Percentiles rank a stretch among this genome's conserved stretches.
phyloP scores from a whole-genome alignment of 2,329 filamentous ascomycete genomes.

The Lasiodiplodia theobromae region DNA sequence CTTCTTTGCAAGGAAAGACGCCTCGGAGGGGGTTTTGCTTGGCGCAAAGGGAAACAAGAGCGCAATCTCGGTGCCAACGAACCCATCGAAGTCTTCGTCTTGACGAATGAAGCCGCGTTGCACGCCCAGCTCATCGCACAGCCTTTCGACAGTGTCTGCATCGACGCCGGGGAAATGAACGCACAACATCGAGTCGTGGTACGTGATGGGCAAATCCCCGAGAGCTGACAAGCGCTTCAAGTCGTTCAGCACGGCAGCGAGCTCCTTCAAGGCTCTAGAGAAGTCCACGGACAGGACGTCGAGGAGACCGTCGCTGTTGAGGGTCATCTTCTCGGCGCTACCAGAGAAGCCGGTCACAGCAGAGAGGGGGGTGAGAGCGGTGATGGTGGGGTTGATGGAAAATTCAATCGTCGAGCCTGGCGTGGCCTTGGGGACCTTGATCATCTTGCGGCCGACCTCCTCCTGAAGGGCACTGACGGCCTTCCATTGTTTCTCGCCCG shows the following conservation, averaged over 20 bases:
- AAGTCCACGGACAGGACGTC: constrained; percentile 89
- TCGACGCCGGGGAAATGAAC: constrained; percentile 94
- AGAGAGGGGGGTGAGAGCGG: constrained; percentile 78
- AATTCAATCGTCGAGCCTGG: constrained; percentile 91
- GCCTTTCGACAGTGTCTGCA: constrained; percentile 76
- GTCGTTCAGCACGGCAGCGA: constrained; percentile 80
- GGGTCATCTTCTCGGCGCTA: constrained; percentile 58
- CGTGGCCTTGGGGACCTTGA: constrained; percentile 60
- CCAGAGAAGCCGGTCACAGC: constrained; percentile 61
- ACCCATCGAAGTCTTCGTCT: constrained; percentile 76
- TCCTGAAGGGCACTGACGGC: constrained; percentile 77
- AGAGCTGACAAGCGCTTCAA: constrained; percentile 77
- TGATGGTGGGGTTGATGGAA: constrained; percentile 85
- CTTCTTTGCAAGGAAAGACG: constrained; percentile 53
- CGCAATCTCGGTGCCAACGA: constrained; percentile 73
- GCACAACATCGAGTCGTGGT: constrained; percentile 73
- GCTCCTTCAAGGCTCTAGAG: constrained; percentile 81
- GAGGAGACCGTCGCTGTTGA: constrained; percentile 84
- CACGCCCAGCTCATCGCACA: constrained; percentile 89
- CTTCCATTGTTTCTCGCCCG: constrained; percentile 81
- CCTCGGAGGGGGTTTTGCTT: constrained; percentile 57
- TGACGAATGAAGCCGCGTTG: constrained; percentile 79
- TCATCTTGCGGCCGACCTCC: constrained; percentile 72
- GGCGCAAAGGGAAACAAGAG: constrained; percentile 89
- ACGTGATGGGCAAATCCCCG: constrained; percentile 82